Percentiles rank a stretch among this genome's conserved stretches.
These are phyloP conservation scores for Pleurotus sapidus DNA, from an alignment of 768 basidiomycete species.

Conservation along the genomic window DNA sequence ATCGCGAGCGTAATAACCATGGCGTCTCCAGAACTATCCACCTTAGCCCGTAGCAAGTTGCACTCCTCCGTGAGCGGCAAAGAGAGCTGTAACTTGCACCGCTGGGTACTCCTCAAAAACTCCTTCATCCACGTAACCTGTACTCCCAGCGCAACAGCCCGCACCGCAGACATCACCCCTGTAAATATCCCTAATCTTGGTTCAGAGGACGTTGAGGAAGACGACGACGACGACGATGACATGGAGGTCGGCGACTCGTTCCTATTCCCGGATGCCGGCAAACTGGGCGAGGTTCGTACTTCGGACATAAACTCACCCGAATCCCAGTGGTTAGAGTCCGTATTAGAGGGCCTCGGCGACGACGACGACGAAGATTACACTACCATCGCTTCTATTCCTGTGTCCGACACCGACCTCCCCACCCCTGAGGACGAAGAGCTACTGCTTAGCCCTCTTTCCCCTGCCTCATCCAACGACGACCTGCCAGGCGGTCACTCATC, in stretches of 20 bases:
- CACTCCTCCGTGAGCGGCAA: constrained; percentile 57
- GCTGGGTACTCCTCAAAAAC: constrained; percentile 89
- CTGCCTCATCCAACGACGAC: constrained; percentile 78
- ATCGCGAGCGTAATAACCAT: constrained; percentile 10
- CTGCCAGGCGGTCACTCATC: constrained; percentile 39
- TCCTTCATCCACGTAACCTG: constrained; percentile 58
- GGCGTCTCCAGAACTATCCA: constrained; percentile 41
- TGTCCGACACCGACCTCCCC: constrained; percentile 41
- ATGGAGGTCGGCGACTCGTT: constrained; percentile 64
- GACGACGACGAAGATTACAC: constrained; percentile 60
- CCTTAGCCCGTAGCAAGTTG: constrained; percentile 74
- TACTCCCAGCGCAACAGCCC: constrained; percentile 7
- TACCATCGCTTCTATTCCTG: constrained; percentile 35
- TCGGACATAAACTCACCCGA: constrained; percentile 51
- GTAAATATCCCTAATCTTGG: constrained; percentile 26
- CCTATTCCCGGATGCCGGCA: constrained; percentile 78
- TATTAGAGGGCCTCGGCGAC: constrained; percentile 71
- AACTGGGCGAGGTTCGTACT: constrained; percentile 38
- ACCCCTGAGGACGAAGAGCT: constrained; percentile 66
- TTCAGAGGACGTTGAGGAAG: constrained; percentile 31
- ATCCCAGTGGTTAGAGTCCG: constrained; percentile 79
- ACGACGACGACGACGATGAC: constrained; percentile 50
- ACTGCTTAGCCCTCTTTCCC: constrained; percentile 59
- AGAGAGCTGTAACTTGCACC: constrained; percentile 74
- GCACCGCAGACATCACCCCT: constrained; percentile 13